Percentiles rank a stretch among this genome's conserved stretches.
Conservation (phyloP, 2,329 filamentous ascomycete species). For the Aureobasidium melanogenum region DNA sequence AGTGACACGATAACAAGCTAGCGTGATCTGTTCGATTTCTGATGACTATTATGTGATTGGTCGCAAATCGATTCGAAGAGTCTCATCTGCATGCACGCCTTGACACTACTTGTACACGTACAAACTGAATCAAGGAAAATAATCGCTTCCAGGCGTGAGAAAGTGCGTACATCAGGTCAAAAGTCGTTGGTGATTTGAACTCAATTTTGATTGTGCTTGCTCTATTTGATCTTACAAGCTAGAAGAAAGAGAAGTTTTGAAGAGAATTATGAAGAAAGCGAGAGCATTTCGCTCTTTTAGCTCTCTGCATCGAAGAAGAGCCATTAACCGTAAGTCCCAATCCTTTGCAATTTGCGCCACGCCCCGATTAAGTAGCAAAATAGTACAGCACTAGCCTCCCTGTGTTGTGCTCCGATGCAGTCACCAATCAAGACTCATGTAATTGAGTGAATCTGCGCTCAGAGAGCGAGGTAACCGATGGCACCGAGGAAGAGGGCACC, state of each 20-base stretch:
- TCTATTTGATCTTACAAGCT: not conserved
- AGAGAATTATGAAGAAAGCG: not conserved
- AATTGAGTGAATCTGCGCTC: not conserved
- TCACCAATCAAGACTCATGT: not conserved
- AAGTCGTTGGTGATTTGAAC: not conserved
- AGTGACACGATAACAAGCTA: too few species aligned
- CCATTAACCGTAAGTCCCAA: not conserved
- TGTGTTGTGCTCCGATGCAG: not conserved
- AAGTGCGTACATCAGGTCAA: not conserved
- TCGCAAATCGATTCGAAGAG: too few species aligned
- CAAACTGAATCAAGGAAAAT: too few species aligned
- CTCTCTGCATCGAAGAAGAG: not conserved
- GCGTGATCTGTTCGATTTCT: too few species aligned
- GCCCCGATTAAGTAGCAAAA: not conserved
- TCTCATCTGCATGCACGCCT: too few species aligned
- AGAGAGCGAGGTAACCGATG: conserved; percentile 9
- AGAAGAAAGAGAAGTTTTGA: not conserved
- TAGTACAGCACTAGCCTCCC: not conserved
- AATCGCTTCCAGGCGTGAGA: too few species aligned
- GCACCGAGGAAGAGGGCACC: conserved; percentile 9
- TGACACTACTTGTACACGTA: too few species aligned
- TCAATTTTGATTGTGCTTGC: not conserved
- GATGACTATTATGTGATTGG: too few species aligned
- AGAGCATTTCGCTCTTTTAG: not conserved
- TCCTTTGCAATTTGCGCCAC: not conserved